Base-by-base conservation (phyloP, 1,284 basidiomycete genomes). In the Sutorius eximius region DNA sequence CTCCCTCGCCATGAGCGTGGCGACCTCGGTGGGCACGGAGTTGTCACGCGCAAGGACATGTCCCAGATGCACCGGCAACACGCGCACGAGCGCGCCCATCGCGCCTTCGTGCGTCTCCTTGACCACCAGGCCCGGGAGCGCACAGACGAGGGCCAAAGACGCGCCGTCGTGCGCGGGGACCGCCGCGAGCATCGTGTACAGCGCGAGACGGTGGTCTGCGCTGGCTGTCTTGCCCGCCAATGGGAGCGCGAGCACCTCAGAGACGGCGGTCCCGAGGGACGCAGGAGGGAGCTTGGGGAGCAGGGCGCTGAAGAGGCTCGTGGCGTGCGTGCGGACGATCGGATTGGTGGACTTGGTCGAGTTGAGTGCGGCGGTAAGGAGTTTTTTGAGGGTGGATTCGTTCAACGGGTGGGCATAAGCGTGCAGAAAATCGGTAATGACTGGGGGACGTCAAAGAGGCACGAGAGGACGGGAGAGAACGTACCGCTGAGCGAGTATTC, bases 181-280 rank as follows among this genome's bases (percentile, higher is more conserved):
- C 34, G 67, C 71, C 3, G 78, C 71, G 2, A 93, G 77, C 83
- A 97, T 92, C 9, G 82, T 80, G 71, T 91, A 94, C 11, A 98
- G 75, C 0, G 87, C 78, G 7, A 85, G 72, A n/a, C 94, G 86
- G 68, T 98, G 93, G 57, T 95, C 94, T 3, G 90, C 81, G 2
- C 91, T 91, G 0, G 86, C 76, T 0, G 92, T 91, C 75, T 96
- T 98, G 32, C 92, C 89, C 0, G 85, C 73, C 65, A 89, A 87
- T 5, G 92, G 89, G 0, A 93, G 78, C 15, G 76, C 74, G 13
- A 94, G 75, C 2, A 95, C 72, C 59, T 95, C 91, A 11, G 77
- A 72, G 3, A 82, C 80, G 5, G 81, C 79, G 4, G 79, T 61
- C 51, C 79, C 77, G 12, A 74, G 18, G n/a, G 58, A 59, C 5